These are phyloP conservation scores for Rosa multiflora DNA, from an alignment of 306 rosid species.

Conservation along the genomic window DNA sequence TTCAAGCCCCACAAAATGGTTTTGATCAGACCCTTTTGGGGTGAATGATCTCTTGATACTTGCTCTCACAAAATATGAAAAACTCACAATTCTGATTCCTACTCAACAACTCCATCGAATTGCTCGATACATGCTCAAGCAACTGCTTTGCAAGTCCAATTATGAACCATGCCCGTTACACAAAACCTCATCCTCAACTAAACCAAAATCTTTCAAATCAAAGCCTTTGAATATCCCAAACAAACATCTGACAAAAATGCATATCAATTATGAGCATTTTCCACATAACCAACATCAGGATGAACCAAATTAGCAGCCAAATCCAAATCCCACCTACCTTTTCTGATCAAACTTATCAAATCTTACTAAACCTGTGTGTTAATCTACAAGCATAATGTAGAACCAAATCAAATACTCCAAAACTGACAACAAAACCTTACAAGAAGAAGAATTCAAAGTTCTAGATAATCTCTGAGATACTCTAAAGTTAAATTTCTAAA, in stretches of 20 bases:
- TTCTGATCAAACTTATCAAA: slow-evolving; percentile 75
- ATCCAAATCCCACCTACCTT: slow-evolving; percentile 89
- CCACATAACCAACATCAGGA: slow-evolving; percentile 57
- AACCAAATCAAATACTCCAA: slow-evolving; percentile 72
- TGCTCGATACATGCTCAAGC: slow-evolving; percentile 85
- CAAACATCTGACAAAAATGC: slow-evolving; percentile 83
- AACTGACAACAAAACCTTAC: slow-evolving; percentile 62
- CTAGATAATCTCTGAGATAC: slow-evolving; percentile 59
- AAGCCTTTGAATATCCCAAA: slow-evolving; percentile 77
- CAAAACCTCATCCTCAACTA: slow-evolving; percentile 22
- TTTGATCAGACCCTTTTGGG: slow-evolving; percentile 26
- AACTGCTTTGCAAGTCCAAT: slow-evolving; percentile 60
- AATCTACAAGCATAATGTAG: slow-evolving; percentile 73
- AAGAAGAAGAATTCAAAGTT: slow-evolving; percentile 38
- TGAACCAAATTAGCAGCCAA: slow-evolving; percentile 70
- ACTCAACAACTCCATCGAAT: slow-evolving; percentile 76
- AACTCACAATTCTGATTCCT: slow-evolving; percentile 28
- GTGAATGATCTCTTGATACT: too few species aligned
- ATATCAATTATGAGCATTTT: slow-evolving; percentile 66
- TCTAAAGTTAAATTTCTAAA: slow-evolving; percentile 54
- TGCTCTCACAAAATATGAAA: too few species aligned
- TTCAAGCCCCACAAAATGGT: slow-evolving; percentile 51
- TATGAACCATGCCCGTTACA: slow-evolving; percentile 35
- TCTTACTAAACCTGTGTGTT: slow-evolving; percentile 63
- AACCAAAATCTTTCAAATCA: slow-evolving; percentile 20